Evolutionary conservation across 441 rosid genomes (phyloP), one percentile per base, ranked within the genome.

Genomic region (Populus hybrid): DNA sequence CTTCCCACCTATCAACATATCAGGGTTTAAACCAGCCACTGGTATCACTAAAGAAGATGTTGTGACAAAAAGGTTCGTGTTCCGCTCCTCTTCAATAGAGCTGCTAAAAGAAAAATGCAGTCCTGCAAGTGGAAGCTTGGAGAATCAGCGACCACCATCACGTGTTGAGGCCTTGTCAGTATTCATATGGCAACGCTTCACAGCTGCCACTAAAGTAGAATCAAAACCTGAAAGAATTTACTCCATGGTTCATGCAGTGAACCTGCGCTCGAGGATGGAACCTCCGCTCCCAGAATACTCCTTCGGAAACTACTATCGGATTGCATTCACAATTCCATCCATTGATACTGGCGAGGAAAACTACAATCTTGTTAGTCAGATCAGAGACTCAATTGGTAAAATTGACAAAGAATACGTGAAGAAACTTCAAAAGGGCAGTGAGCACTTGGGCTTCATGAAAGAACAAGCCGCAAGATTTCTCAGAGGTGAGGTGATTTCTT

Each of bases 61-160:
- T 14, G 67, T 67, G 2, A 11, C 86, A 1, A 86, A 78, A 74
- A 85, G 87, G 76, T 86, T 89, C 40, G 64, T 83, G 42, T 86
- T 89, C 42, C 23, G 59, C 2, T 36, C 83, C 11, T 26, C 77
- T 1, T 73, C 76, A n/a, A 74, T 89, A 20, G 81, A 79, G n/a
- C 66, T 79, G 28, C 63, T 89, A 0, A 81, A 65, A 70, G 84
- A 46, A 3, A 84, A 75, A 61, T 86, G 75, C 30, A 42, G 75
- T 1, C 8, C 36, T 34, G 7, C 14, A 18, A 30, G 40, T 5
- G 35, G 40, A 4, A 72, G 81, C 79, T 28, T 34, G 1, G 68
- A 67, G 12, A 67, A 42, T 34, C 38, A 72, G 59, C 59, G 10
- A 26, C 68, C 57, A 5, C 85, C 85, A 0, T 78, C 87, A 7